These are phyloP conservation scores for Hypoxylon sp. DNA, from an alignment of 2,329 filamentous ascomycete species.

Conservation along the genomic window DNA sequence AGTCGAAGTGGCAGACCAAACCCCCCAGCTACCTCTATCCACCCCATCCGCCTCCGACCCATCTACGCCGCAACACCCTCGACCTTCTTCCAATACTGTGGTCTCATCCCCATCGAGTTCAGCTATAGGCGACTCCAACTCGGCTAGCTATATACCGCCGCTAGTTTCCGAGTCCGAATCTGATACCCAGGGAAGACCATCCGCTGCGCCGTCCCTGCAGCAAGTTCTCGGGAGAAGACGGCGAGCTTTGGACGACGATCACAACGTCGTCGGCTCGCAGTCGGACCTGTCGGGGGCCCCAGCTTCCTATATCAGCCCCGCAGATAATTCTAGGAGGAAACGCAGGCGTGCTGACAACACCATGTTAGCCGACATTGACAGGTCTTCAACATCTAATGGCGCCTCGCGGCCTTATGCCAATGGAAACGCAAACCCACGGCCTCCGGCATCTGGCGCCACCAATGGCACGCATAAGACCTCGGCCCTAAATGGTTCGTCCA, in stretches of 20 bases:
- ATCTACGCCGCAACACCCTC: constrained; percentile 66
- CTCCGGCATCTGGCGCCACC: constrained; percentile 51
- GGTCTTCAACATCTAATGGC: constrained; percentile 64
- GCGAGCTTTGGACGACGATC: constrained; percentile 59
- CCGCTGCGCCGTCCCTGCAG: constrained; percentile 30
- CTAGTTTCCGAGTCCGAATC: constrained; percentile 33
- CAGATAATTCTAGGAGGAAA: constrained; percentile 61
- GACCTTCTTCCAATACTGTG: constrained; percentile 61
- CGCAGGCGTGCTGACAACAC: constrained; percentile 67
- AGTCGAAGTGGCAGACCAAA: constrained; percentile 81
- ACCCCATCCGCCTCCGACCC: constrained; percentile 76
- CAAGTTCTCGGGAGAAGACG: constrained; percentile 67
- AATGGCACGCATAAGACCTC: constrained; percentile 63
- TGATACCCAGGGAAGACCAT: constrained; percentile 20
- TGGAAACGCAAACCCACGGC: constrained; percentile 64
- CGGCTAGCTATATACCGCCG: constrained; percentile 41
- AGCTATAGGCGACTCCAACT: constrained; percentile 32
- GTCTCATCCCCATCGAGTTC: constrained; percentile 55
- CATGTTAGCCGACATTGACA: constrained; percentile 73
- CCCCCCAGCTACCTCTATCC: constrained; percentile 61
- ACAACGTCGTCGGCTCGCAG: constrained; percentile 35
- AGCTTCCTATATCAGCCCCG: constrained; percentile 37
- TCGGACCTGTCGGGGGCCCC: constrained; percentile 42
- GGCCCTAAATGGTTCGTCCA: constrained; percentile 67
- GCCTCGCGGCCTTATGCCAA: constrained; percentile 66